Percentiles rank a stretch among this genome's conserved stretches.
Evolutionary conservation across 2,329 filamentous ascomycete species (phyloP).

Genomic region (Epicoccum nigrum): DNA sequence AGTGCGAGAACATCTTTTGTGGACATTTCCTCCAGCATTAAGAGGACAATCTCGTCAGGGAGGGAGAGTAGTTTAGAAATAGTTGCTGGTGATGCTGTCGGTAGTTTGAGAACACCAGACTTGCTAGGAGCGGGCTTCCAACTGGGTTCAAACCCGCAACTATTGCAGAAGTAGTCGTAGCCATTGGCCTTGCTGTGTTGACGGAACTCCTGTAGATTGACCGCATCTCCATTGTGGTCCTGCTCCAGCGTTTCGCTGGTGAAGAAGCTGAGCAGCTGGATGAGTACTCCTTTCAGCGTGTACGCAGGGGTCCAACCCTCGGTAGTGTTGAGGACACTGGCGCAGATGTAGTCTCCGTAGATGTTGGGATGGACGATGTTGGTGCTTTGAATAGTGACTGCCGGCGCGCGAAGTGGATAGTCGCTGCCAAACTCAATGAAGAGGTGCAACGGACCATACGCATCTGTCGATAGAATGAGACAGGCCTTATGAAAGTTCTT

Average conservation of each 20-base stretch:
- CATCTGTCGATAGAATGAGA: constrained; percentile 52
- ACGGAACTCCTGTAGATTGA: constrained; percentile 32
- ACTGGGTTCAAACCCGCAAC: neutral
- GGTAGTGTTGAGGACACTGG: constrained; percentile 52
- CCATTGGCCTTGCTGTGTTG: neutral
- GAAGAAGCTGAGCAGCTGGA: constrained; percentile 61
- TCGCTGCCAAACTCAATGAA: constrained; percentile 44
- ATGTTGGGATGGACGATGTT: constrained; percentile 58
- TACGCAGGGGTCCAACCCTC: constrained; percentile 59
- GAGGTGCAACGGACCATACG: constrained; percentile 52
- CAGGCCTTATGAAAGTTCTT: constrained; percentile 49
- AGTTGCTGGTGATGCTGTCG: neutral
- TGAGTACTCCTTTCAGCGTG: constrained; percentile 57
- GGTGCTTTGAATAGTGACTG: constrained; percentile 50
- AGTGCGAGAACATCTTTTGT: constrained; percentile 47
- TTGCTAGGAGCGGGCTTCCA: neutral
- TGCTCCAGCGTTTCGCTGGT: constrained; percentile 56
- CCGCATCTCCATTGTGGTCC: constrained; percentile 27
- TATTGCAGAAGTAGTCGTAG: neutral
- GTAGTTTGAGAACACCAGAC: neutral
- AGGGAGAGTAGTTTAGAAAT: constrained; percentile 37
- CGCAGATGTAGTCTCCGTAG: constrained; percentile 54
- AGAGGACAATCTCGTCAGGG: constrained; percentile 52
- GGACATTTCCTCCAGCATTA: constrained; percentile 27
- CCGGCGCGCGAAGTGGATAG: constrained; percentile 53